phyloP scores from a whole-genome alignment of 73 alveolate species.

The Uronychia binucleata region DNA sequence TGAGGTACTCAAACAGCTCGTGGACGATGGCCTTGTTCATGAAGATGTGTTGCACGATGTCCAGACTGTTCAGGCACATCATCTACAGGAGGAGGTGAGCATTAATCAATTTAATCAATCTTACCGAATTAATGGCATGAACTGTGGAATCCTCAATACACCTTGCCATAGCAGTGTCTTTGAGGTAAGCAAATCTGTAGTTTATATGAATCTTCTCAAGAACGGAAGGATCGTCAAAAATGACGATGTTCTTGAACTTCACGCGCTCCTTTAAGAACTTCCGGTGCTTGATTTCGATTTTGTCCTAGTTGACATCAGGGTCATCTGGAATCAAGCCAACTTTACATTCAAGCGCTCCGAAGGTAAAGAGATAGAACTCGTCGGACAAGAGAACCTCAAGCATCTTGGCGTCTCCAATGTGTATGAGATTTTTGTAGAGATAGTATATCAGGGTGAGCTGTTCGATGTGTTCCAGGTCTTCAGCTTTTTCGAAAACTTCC shows the following conservation, averaged over 20 bases:
- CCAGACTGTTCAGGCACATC: constrained; percentile 40
- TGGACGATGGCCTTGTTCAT: constrained; percentile 30
- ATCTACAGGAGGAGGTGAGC: constrained; percentile 34
- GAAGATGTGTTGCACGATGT: constrained; percentile 41
- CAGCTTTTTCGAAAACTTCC: constrained; percentile 49
- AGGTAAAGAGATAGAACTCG: constrained; percentile 71
- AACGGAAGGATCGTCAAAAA: constrained; percentile 51
- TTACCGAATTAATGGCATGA: constrained; percentile 48
- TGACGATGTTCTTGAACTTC: constrained; percentile 76
- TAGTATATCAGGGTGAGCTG: constrained; percentile 52
- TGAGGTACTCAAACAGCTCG: constrained; percentile 25
- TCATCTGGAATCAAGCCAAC: constrained; percentile 39
- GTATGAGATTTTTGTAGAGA: constrained; percentile 68
- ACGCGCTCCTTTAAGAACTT: constrained; percentile 77
- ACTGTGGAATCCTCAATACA: constrained; percentile 71
- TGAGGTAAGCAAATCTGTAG: constrained; percentile 75
- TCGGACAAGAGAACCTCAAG: constrained; percentile 73
- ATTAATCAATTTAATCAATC: no score
- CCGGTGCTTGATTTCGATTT: constrained; percentile 53
- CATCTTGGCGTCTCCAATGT: constrained; percentile 62
- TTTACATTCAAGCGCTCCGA: constrained; percentile 87
- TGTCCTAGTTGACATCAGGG: constrained; percentile 46
- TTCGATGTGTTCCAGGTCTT: constrained; percentile 54
- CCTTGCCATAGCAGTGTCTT: constrained; percentile 88
- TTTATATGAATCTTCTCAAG: constrained; percentile 69